A percentile compares a stretch with the other conserved stretches of the same genome.
Conservation (phyloP, 495 filamentous ascomycete species). For the Halenospora varia region DNA sequence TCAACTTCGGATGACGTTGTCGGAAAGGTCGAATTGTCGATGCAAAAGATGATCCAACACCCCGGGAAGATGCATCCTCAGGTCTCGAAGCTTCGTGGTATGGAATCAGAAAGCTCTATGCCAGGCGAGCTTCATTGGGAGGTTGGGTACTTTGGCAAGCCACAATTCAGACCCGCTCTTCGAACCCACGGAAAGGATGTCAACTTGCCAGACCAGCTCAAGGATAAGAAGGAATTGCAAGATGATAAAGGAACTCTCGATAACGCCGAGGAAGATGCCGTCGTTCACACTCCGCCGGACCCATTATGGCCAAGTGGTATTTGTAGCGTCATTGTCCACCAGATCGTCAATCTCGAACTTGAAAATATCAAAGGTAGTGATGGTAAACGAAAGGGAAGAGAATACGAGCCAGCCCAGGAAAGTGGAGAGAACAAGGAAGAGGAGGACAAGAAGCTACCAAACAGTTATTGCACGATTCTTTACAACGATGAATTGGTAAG, state of each 20-base stretch:
- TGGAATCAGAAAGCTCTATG: conserved; percentile 82
- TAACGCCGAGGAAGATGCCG: conserved; percentile 71
- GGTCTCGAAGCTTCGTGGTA: conserved; percentile 75
- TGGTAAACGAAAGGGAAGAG: conserved; percentile 68
- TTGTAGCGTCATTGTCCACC: conserved; percentile 78
- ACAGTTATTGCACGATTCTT: conserved; percentile 85
- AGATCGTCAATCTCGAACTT: conserved; percentile 90
- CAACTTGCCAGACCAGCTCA: conserved; percentile 65
- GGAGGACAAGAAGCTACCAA: conserved; percentile 70
- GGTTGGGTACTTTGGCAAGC: conserved; percentile 89
- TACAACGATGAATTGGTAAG: conserved; percentile 77
- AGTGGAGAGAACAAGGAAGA: conserved; percentile 83
- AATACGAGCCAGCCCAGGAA: conserved; percentile 88
- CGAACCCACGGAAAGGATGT: conserved; percentile 81
- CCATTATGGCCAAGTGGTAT: conserved; percentile 91
- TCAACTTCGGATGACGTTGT: conserved; percentile 89
- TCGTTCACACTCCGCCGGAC: conserved; percentile 86
- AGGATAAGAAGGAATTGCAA: conserved; percentile 72
- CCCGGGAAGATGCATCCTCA: conserved; percentile 89
- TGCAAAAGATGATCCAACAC: conserved; percentile 92
- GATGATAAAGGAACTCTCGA: conserved; percentile 83
- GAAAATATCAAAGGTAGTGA: conserved; percentile 71
- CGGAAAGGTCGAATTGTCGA: conserved; percentile 87
- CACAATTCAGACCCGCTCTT: conserved; percentile 75
- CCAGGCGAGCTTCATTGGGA: conserved; percentile 94